Conservation (phyloP, 2,329 filamentous ascomycete species). For the Rhinocladiella similis region DNA sequence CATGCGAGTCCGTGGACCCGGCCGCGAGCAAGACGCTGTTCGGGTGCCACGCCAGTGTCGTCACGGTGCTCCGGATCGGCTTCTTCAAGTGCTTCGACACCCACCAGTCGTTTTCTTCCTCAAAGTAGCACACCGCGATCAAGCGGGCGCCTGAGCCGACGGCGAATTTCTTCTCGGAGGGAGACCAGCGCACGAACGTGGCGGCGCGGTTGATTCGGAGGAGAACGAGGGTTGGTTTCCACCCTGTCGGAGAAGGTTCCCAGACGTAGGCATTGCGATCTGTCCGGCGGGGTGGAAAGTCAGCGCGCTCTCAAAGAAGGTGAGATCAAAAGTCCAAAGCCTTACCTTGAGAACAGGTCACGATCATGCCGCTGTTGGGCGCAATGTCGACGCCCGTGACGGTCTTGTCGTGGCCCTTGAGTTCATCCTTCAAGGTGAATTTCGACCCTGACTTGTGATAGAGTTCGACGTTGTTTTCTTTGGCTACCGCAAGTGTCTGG, state of each 20-base stretch:
- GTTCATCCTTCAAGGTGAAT: slow-evolving; percentile 84
- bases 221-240: slow-evolving; percentile 95
- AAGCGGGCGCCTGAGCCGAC: slow-evolving; percentile 94
- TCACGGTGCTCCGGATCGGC: slow-evolving; percentile 95
- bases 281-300: too few relatives aligned
- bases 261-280: slow-evolving; percentile 98
- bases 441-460: slow-evolving; percentile 72
- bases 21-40: slow-evolving; percentile 94
- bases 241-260: slow-evolving; percentile 88
- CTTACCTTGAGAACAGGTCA: slow-evolving; percentile 91
- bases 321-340: too few relatives aligned
- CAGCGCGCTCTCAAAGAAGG: neutral
- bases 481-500: slow-evolving; percentile 82
- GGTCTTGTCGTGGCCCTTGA: slow-evolving; percentile 95
- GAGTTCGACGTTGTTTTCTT: slow-evolving; percentile 86
- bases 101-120: slow-evolving; percentile 99
- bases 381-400: slow-evolving; percentile 97
- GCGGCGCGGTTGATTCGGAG: slow-evolving; percentile 96
- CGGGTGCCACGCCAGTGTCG: slow-evolving; percentile 92
- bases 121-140: slow-evolving; percentile 97
- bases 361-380: slow-evolving; percentile 84
- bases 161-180: slow-evolving; percentile 94
- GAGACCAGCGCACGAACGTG: slow-evolving; percentile 96
- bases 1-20: slow-evolving; percentile 95
- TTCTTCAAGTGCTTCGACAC: slow-evolving; percentile 99